Conservation (phyloP, 2,329 filamentous ascomycete genomes). For the Fusarium anguioides region DNA sequence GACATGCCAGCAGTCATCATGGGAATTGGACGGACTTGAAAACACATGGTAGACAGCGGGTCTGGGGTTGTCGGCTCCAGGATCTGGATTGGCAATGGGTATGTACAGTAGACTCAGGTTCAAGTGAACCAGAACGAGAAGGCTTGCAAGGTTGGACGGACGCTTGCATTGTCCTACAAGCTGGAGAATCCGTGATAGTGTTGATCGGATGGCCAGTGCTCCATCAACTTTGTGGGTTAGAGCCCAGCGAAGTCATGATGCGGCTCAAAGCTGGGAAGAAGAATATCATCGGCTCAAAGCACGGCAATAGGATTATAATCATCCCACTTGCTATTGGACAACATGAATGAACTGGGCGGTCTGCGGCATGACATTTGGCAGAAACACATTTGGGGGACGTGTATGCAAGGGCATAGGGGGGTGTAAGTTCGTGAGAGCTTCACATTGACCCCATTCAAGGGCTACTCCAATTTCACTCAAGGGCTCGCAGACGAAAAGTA, state of each 20-base stretch:
- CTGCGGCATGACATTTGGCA: conserved; percentile 38
- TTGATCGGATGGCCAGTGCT: background rate
- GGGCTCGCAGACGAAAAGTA: conserved; percentile 18
- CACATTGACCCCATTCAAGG: conserved; percentile 26
- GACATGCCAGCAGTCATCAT: conserved; percentile 4
- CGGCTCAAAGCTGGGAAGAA: conserved; percentile 25
- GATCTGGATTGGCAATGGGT: conserved; percentile 15
- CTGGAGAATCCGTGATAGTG: background rate
- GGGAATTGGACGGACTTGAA: conserved; percentile 28
- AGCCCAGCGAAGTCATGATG: conserved; percentile 7
- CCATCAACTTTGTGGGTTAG: background rate
- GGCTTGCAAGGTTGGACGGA: background rate
- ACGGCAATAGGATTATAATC: conserved; percentile 37
- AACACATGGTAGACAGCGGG: conserved; percentile 21
- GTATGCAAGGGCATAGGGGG: conserved; percentile 15
- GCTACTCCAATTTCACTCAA: conserved; percentile 35
- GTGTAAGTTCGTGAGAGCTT: conserved; percentile 35
- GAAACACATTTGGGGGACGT: conserved; percentile 32
- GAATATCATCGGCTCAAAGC: background rate
- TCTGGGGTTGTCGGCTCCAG: conserved; percentile 25
- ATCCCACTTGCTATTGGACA: conserved; percentile 32
- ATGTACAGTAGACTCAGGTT: background rate
- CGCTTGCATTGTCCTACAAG: background rate
- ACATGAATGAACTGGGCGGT: conserved; percentile 32
- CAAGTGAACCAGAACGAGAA: background rate